A percentile compares a stretch with the other conserved stretches of the same genome.
phyloP scores from a whole-genome alignment of 164 flowering plant genomes.

The Vitis riparia region DNA sequence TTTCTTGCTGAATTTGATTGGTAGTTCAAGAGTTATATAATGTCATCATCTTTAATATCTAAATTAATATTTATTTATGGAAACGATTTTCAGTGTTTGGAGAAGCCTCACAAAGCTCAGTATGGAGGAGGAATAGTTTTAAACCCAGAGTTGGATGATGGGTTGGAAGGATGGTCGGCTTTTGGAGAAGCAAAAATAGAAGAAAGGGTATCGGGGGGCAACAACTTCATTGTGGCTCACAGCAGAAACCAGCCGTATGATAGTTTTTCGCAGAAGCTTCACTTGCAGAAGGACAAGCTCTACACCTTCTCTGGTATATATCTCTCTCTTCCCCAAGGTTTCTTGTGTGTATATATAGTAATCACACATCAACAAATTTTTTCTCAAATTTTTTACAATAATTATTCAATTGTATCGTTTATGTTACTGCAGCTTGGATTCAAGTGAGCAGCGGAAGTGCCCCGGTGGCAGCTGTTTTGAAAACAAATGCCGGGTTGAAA shows the following conservation, averaged over 20 bases:
- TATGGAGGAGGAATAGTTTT: slow-evolving; percentile 30
- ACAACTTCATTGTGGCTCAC: slow-evolving; percentile 23
- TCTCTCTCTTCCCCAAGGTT: background rate
- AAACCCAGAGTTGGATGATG: slow-evolving; percentile 25
- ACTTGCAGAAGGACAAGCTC: slow-evolving; percentile 17
- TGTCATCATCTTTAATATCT: background rate
- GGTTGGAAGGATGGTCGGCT: slow-evolving; percentile 19
- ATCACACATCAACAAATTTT: too few relatives aligned
- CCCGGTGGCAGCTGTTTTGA: slow-evolving; percentile 20
- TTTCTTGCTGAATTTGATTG: background rate
- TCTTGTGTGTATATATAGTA: too few relatives aligned
- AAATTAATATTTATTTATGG: too few relatives aligned
- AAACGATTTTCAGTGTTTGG: slow-evolving; percentile 18
- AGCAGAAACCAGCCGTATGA: slow-evolving; percentile 13
- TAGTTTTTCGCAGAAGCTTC: slow-evolving; percentile 26
- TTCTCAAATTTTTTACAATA: too few relatives aligned
- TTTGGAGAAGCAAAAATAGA: slow-evolving; percentile 19
- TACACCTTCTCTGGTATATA: slow-evolving; percentile 30
- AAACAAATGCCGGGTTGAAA: background rate
- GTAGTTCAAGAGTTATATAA: too few relatives aligned
- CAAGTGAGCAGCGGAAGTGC: slow-evolving; percentile 30
- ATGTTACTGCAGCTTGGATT: slow-evolving; percentile 38
- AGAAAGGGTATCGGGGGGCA: slow-evolving; percentile 15
- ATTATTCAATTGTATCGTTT: background rate
- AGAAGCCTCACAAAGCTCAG: slow-evolving; percentile 10